A percentile compares a stretch with the other conserved stretches of the same genome.
These are phyloP conservation scores for Rhodocollybia butyracea DNA, from an alignment of 768 basidiomycete genomes.

Conservation along the genomic window DNA sequence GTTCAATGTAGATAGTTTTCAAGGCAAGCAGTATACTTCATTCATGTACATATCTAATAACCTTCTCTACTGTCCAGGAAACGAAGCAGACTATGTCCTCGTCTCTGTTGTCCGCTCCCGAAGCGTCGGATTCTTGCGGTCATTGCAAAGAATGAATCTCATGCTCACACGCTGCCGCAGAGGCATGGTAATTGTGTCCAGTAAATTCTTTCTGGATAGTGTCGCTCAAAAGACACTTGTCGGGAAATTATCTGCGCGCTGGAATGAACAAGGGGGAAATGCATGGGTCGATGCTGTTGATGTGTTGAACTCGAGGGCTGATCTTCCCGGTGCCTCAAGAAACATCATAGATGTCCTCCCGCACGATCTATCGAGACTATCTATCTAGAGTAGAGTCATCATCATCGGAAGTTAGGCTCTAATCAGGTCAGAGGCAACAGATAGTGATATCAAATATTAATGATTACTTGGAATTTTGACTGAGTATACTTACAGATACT, in stretches of 20 bases:
- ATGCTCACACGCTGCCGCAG: slow-evolving; percentile 72
- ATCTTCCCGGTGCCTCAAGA: not conserved
- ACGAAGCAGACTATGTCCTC: slow-evolving; percentile 72
- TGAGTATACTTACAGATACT: too few species aligned
- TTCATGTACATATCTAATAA: not conserved
- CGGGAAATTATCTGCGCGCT: not conserved
- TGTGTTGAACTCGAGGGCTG: not conserved
- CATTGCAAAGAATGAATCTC: slow-evolving; percentile 64
- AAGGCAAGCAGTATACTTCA: slow-evolving; percentile 40
- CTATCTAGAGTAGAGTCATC: too few species aligned
- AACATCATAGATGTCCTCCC: not conserved
- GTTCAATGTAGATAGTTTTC: slow-evolving; percentile 79
- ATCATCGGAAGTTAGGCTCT: too few species aligned
- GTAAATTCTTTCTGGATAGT: slow-evolving; percentile 46
- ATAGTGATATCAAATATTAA: too few species aligned
- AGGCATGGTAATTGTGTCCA: slow-evolving; percentile 65
- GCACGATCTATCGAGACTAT: too few species aligned
- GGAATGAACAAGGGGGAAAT: not conserved
- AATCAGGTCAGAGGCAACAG: too few species aligned
- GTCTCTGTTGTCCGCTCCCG: slow-evolving; percentile 66
- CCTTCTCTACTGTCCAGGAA: slow-evolving; percentile 40
- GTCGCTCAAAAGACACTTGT: not conserved
- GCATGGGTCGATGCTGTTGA: not conserved
- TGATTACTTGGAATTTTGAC: too few species aligned
- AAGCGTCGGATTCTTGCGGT: slow-evolving; percentile 59